Evolutionary conservation across 2,329 filamentous ascomycete genomes (phyloP), one percentile per base, ranked within the genome.

Genomic region (Sporothrix curviconia): DNA sequence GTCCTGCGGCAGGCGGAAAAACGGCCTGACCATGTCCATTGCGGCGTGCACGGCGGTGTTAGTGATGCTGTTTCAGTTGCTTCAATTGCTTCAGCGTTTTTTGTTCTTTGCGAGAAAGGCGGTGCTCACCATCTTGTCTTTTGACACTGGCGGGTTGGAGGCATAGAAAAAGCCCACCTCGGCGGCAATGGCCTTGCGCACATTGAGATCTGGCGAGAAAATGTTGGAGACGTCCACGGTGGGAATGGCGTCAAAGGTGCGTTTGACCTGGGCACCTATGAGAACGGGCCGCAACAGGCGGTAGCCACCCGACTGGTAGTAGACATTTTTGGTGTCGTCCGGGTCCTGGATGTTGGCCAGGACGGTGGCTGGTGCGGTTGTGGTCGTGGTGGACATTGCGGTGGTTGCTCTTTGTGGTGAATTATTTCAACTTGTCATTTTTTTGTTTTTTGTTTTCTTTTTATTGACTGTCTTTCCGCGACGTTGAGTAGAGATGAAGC

Each of bases 261-360:
- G n/a, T 39, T 61, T 61, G n/a, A 54, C 53, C 25, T 59, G 32
- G 12, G 34, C 22, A 8, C 59, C 59, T 8, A 25, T 58, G n/a
- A 61, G 28, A 36, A 61, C 43, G 8, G 54, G 54, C 14, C 54
- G 42, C 4, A 32, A 39, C 19, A 49, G 24, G 17, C 42, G 54
- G 12, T 49, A 56, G 32, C 54, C 54, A 7, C 54, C 54, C 15
- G 42, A 40, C 43, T 49, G 54, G n/a, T 37, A 56, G 22, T 47
- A 56, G 2, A 56, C 54, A 30, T 49, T 28, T 17, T 49, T 32
- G 14, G 30, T 56, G 43, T 56, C 54, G 4, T 11, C 15, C 5
- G 43, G 54, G 17, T 56, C 54, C 25, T 56, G 54, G 34, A 56
- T 39, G 24, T 22, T 56, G 24, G 32, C 19, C 7, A 49, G 17